Evolutionary conservation across 352 stramenopile species (phyloP).

Genomic region (Nothophytophthora sp.): DNA sequence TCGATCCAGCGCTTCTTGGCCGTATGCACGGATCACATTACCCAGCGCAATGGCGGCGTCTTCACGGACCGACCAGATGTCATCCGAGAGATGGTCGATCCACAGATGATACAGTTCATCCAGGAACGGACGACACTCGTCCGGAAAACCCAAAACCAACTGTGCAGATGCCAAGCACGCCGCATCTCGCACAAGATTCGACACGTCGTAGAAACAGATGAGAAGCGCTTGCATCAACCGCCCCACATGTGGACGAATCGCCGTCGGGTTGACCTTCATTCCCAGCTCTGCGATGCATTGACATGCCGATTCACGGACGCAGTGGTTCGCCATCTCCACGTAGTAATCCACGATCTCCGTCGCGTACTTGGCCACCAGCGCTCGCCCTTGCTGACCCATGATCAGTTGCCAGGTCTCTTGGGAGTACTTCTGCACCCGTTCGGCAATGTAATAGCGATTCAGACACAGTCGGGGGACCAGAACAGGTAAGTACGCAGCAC

Average conservation of each 20-base stretch:
- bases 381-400: constrained; percentile 80
- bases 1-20: constrained; percentile 71
- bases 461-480: constrained; percentile 95
- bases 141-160: constrained; percentile 79
- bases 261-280: constrained; percentile 80
- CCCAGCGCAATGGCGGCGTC: constrained; percentile 95
- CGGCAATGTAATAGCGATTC: constrained; percentile 97
- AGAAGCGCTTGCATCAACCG: constrained; percentile 87
- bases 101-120: constrained; percentile 88
- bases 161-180: constrained; percentile 91
- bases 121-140: constrained; percentile 89
- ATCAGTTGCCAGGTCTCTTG: constrained; percentile 95
- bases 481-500: constrained; percentile 64
- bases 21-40: constrained; percentile 93
- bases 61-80: constrained; percentile 98
- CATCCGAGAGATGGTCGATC: constrained; percentile 96
- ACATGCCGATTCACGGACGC: constrained; percentile 95
- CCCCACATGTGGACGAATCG: constrained; percentile 70
- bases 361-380: constrained; percentile 87
- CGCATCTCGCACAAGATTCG: constrained; percentile 95
- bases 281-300: constrained; percentile 96
- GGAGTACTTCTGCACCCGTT: constrained; percentile 96
- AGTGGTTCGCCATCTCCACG: constrained; percentile 95
- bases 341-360: constrained; percentile 95
- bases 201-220: constrained; percentile 96